Evolutionary conservation across 2,329 filamentous ascomycete species (phyloP).

Genomic region (Talaromyces sp.): DNA sequence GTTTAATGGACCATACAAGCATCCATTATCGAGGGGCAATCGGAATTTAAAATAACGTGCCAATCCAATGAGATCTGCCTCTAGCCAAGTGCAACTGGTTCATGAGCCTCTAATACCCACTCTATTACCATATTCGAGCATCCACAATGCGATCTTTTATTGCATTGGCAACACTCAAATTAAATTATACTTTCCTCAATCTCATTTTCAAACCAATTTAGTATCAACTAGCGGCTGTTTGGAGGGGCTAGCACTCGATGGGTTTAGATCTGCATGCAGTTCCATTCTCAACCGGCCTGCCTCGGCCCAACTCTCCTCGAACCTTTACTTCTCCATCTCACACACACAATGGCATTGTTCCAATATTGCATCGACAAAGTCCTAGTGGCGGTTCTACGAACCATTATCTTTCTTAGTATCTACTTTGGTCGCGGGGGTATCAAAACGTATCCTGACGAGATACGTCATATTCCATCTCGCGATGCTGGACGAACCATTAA

Average conservation of each 20-base stretch:
- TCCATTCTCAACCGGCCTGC: slow-evolving; percentile 5
- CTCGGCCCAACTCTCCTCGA: slow-evolving; percentile 6
- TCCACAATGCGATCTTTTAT: no score
- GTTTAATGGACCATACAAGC: no score
- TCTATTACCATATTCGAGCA: no score
- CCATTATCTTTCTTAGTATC: not conserved
- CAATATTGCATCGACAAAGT: slow-evolving; percentile 19
- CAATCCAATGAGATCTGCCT: no score
- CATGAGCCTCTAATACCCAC: no score
- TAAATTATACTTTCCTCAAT: no score
- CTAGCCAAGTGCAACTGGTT: no score
- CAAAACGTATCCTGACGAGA: slow-evolving; percentile 22
- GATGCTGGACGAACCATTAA: slow-evolving; percentile 34
- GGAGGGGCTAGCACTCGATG: not conserved
- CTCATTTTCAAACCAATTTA: no score
- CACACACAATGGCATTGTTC: slow-evolving; percentile 17
- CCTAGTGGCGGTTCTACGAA: slow-evolving; percentile 23
- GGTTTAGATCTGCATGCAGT: slow-evolving; percentile 3
- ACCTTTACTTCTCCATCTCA: not conserved
- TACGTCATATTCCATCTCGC: slow-evolving; percentile 34
- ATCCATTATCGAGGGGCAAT: no score
- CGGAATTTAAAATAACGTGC: no score
- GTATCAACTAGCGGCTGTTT: not conserved
- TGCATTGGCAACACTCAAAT: no score
- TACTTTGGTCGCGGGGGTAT: not conserved